Base-by-base conservation (phyloP, 192 early-diverging fungal genomes). In the Geranomyces variabilis region DNA sequence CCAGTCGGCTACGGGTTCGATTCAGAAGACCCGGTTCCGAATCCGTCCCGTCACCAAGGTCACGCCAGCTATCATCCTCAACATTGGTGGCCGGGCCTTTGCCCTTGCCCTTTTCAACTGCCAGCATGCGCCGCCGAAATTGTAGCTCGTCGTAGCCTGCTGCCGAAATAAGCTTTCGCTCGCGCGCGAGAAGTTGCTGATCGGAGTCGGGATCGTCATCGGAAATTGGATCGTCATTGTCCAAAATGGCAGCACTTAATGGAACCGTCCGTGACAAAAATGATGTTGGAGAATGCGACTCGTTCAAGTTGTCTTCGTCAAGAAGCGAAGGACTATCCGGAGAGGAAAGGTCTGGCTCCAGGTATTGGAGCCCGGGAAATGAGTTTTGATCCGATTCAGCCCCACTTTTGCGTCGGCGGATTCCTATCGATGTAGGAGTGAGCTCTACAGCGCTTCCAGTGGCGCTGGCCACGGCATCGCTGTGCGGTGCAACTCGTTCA, bases 91-190 rank as follows among this genome's bases (percentile, higher is more conserved):
- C 12, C 29, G 58, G 58, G 3, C 28, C 58, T 60, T 60, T 60
- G 5, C 58, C 58, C 17, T 60, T 60, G 9, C 58, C 58, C 29
- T 60, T 28, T 3, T 60, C 58, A 8, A 60, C 19, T 8, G 21
- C 58, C 17, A 19, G 31, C 17, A 29, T 19, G 5, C 58, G 24
- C 31, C 17, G 24, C 17, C 58, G 58, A 34, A 29, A 60, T 29
- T 60, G 58, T 4, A 28, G 58, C 31, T 60, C 58, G 58, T 60
- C 58, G 31, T 60, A 60, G 29, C 9, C 58, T 17, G 58, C 58
- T 19, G 58, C 58, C 15, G 58, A 60, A 30, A 60, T 26, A 30
- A 60, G 31, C 31, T 60, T 60, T 26, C 29, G 8, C 31, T 60
- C 58, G 3, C 58, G 22, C 31, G 2, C 58, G 29, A 60, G 8